Base-by-base conservation (phyloP, 2,329 filamentous ascomycete species). In the Cordyceps cateniannulata region DNA sequence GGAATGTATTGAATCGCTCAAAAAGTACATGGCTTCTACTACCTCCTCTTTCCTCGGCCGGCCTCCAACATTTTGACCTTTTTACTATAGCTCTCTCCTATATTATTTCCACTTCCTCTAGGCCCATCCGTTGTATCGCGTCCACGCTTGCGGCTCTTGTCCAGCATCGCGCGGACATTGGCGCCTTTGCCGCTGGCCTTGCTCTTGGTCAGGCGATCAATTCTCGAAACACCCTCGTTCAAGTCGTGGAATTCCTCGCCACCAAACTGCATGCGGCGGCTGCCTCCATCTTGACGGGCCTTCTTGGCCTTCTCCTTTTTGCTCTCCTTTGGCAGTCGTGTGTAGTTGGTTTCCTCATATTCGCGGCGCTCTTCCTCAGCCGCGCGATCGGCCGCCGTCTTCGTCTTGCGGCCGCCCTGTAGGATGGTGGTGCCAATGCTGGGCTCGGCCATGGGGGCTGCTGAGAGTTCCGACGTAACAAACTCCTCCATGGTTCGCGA, bases 331-430 rank as follows among this genome's bases (percentile, higher is more conserved):
- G 93, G 92, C 68, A 99, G 78, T 66, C 95, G 90, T 18, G 91
- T 85, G 69, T 97, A 93, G 77, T 99, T 96, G 66, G 81, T 83
- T 76, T 99, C 95, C 78, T 99, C 95, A 76, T 97, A 99, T 52
- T 89, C 85, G 62, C 83, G 83, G 60, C 90, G 81, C 76, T 96
- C 93, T 1, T 83, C 83, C 72, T 98, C 93, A 45, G 85, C 85
- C 64, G 85, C 85, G 60, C 90, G 84, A 71, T 97, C 89, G 38
- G 85, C 81, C 16, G 86, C 84, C 5, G 89, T 90, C 80, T 93
- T 95, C 69, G 86, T 85, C 71, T 85, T 85, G 64, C 93, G 85
- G 38, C 95, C 95, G 54, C 89, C 87, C 53, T 86, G 81, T 5
- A 88, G 80, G 67, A 97, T 96, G 20, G 90, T 96, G 61, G 90